phyloP scores from a whole-genome alignment of 768 basidiomycete genomes.

The Hygrophoropsis aurantiaca region DNA sequence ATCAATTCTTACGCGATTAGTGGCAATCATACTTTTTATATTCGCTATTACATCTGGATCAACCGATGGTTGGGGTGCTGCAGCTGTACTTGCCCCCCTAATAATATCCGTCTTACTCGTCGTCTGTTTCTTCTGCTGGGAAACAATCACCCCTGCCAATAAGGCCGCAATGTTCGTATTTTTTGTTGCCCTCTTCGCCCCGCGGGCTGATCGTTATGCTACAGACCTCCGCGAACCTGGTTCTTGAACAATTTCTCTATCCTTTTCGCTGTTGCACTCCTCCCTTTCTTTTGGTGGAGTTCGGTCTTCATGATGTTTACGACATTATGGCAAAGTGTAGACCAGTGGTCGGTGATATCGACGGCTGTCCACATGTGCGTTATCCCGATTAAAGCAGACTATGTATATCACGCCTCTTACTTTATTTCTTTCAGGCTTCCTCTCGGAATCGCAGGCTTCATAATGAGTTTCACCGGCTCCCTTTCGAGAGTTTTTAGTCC shows the following conservation, averaged over 20 bases:
- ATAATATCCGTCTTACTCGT: constrained; percentile 42
- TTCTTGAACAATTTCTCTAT: constrained; percentile 40
- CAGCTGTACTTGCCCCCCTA: constrained; percentile 45
- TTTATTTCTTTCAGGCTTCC: constrained; percentile 33
- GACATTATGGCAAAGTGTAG: constrained; percentile 41
- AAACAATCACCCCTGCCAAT: constrained; percentile 38
- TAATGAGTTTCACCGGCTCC: constrained; percentile 37
- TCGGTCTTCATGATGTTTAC: constrained; percentile 33
- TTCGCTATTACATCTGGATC: constrained; percentile 49
- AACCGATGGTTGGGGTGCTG: constrained; percentile 46
- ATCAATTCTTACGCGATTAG: constrained; percentile 17
- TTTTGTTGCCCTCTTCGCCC: constrained; percentile 1
- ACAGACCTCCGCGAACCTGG: constrained; percentile 44
- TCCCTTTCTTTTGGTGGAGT: constrained; percentile 45
- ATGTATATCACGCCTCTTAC: constrained; percentile 6
- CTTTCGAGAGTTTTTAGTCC: constrained; percentile 35
- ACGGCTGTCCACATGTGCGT: constrained; percentile 40
- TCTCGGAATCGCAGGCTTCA: constrained; percentile 38
- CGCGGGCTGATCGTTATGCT: neutral
- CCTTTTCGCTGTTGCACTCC: constrained; percentile 35
- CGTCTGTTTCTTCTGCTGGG: constrained; percentile 51
- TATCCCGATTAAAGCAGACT: neutral
- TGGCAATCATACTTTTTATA: constrained; percentile 38
- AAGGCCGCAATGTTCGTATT: constrained; percentile 41
- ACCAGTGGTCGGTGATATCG: constrained; percentile 41